Conservation (phyloP, 148 eudicot genomes). For the Vaccinium myrtillus region DNA sequence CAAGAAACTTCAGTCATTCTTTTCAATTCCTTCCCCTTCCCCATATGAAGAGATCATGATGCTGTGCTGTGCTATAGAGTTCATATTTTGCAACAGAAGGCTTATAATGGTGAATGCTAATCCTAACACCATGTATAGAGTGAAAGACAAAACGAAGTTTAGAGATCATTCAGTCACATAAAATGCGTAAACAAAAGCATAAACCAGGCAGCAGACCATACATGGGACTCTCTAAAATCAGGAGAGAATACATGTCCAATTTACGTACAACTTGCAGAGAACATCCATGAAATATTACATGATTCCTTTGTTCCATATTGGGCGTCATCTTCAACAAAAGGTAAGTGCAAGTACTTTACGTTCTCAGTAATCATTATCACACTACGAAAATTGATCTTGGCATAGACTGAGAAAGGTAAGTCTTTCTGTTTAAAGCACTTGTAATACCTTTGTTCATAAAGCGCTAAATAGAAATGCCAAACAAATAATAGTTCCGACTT, state of each 20-base stretch:
- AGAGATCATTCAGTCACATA: not conserved
- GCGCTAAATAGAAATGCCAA: not conserved
- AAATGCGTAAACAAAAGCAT: not conserved
- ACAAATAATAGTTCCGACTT: not conserved
- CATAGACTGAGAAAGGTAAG: not conserved
- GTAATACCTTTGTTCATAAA: not conserved
- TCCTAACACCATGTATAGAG: not conserved
- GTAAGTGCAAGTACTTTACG: not conserved
- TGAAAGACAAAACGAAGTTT: not conserved
- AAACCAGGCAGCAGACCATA: not conserved
- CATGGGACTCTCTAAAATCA: not conserved
- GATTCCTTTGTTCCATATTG: not conserved
- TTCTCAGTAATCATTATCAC: not conserved
- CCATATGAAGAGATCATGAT: not conserved
- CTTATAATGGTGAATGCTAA: not conserved
- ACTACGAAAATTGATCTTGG: not conserved
- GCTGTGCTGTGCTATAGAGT: not conserved
- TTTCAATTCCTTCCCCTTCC: not conserved
- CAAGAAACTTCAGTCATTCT: not conserved
- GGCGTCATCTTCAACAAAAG: not conserved
- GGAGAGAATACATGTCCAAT: not conserved
- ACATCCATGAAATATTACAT: not conserved
- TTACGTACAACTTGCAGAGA: not conserved
- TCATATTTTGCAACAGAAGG: not conserved
- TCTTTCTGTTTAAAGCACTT: not conserved